Percentiles rank a stretch among this genome's conserved stretches.
These are phyloP conservation scores for Perkinsus marinus DNA, from an alignment of 169 alveolate species.

Conservation along the genomic window DNA sequence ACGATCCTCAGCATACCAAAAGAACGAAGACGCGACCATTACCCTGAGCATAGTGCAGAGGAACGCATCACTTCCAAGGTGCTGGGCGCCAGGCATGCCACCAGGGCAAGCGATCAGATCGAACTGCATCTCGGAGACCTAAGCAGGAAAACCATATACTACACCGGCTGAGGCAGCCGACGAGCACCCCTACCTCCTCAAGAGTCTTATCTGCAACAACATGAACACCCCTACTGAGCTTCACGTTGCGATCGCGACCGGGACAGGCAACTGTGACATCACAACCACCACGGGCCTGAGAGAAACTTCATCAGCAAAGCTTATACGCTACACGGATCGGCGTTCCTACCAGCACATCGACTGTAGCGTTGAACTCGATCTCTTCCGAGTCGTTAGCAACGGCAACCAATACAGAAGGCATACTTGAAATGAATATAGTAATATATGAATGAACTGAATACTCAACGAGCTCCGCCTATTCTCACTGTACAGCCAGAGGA, in stretches of 20 bases:
- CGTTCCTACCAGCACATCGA: neutral
- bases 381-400: constrained; percentile 7
- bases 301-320: neutral
- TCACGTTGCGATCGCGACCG: neutral
- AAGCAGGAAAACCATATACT: no score
- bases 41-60: neutral
- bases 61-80: neutral
- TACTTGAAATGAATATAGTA: neutral
- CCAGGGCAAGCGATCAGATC: neutral
- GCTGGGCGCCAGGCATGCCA: neutral
- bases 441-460: neutral
- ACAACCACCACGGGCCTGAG: neutral
- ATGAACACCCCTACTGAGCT: neutral
- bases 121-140: neutral
- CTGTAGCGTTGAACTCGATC: neutral
- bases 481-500: no score
- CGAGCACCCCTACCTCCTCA: neutral
- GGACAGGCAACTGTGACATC: neutral
- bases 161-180: no score
- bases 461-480: neutral
- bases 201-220: neutral
- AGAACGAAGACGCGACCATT: no score
- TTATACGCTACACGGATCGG: neutral
- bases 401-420: constrained; percentile 6
- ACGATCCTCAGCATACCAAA: no score